These are phyloP conservation scores for Coniochaeta sp. DNA, from an alignment of 2,329 filamentous ascomycete genomes.

Conservation along the genomic window DNA sequence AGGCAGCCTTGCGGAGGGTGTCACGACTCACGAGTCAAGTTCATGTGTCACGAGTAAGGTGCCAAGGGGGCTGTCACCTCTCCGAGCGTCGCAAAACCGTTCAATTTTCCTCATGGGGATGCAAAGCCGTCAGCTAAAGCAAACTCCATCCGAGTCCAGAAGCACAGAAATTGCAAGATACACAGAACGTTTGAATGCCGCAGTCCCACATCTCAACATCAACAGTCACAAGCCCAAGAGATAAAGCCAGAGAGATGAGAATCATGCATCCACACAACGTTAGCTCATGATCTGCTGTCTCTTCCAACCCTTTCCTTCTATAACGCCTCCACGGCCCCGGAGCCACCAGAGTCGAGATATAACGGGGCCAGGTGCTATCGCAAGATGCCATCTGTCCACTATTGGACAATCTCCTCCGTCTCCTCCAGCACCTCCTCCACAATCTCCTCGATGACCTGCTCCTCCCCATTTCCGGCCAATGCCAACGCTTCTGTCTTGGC, in stretches of 20 bases:
- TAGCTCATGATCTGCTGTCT: not conserved
- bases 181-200: not conserved
- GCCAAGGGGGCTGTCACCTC: not conserved
- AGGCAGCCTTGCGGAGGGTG: too few relatives aligned
- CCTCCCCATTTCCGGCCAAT: slow-evolving; percentile 56
- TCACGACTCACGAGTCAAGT: too few relatives aligned
- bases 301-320: not conserved
- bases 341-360: not conserved
- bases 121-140: not conserved
- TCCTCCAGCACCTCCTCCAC: slow-evolving; percentile 79
- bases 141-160: not conserved
- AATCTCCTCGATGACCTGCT: slow-evolving; percentile 80
- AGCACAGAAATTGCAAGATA: not conserved
- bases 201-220: not conserved
- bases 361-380: too few relatives aligned
- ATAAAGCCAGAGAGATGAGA: not conserved
- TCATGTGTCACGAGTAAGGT: too few relatives aligned
- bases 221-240: not conserved
- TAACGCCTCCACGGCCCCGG: not conserved
- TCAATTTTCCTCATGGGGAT: not conserved
- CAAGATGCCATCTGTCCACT: not conserved
- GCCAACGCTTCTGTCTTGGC: slow-evolving; percentile 43
- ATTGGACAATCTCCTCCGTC: slow-evolving; percentile 64
- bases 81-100: not conserved
- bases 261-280: not conserved